Evolutionary conservation across 164 flowering plant species (phyloP).

Genomic region (Buxus sempervirens): DNA sequence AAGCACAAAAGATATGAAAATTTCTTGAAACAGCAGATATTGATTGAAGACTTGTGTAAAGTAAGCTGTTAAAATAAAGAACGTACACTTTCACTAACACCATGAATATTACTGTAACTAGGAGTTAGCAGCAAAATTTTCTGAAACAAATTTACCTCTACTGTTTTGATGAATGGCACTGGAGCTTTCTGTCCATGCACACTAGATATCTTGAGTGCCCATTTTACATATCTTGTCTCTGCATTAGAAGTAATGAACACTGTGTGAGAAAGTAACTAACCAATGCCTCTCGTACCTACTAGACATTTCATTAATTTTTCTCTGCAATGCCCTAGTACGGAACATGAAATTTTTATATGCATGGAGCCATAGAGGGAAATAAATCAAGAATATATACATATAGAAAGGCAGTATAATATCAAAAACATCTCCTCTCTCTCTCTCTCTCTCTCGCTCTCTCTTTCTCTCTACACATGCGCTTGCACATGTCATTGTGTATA

Average conservation of each 20-base stretch:
- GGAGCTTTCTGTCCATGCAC: conserved; percentile 77
- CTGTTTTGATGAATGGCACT: conserved; percentile 75
- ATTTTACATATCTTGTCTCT: conserved; percentile 68
- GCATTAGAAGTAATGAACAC: conserved; percentile 26
- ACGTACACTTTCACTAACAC: too few relatives aligned
- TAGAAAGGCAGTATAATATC: too few relatives aligned
- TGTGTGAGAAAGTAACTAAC: conserved; percentile 8
- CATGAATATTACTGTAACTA: too few relatives aligned
- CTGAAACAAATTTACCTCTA: conserved; percentile 49
- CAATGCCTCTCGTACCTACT: neutral
- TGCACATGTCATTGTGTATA: too few relatives aligned
- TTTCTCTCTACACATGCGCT: too few relatives aligned
- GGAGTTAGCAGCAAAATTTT: neutral
- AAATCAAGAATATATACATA: too few relatives aligned
- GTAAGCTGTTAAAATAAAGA: too few relatives aligned
- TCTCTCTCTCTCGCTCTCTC: too few relatives aligned
- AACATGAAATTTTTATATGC: neutral
- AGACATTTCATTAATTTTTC: neutral
- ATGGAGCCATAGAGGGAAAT: too few relatives aligned
- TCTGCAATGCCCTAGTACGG: neutral
- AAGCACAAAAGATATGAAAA: neutral
- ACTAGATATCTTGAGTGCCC: conserved; percentile 71
- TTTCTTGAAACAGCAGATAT: too few relatives aligned
- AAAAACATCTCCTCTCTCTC: too few relatives aligned
- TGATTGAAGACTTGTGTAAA: too few relatives aligned